Percentiles rank a stretch among this genome's conserved stretches.
These are phyloP conservation scores for Apiotrichum veenhuisii DNA, from an alignment of 1,284 basidiomycete species.

Conservation along the genomic window DNA sequence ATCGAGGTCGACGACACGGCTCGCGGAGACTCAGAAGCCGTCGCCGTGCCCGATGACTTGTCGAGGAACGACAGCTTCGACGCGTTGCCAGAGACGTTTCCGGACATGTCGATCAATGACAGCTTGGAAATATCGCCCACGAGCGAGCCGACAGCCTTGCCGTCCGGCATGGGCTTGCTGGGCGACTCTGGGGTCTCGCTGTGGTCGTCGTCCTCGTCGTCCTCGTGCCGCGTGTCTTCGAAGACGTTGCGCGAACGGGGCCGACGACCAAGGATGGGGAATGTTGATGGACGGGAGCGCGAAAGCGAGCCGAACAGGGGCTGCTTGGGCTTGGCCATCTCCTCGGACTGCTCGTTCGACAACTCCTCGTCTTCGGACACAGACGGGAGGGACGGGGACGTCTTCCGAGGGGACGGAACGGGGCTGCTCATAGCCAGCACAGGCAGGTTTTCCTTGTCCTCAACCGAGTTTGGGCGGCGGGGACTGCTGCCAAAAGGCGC, in stretches of 20 bases:
- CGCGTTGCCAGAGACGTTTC: not conserved
- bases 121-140: not conserved
- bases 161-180: not conserved
- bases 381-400: not conserved
- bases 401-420: not conserved
- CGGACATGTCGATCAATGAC: not conserved
- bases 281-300: not conserved
- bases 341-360: not conserved
- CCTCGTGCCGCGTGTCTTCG: conserved; percentile 1
- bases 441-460: not conserved
- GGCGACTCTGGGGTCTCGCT: conserved; percentile 1
- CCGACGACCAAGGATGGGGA: not conserved
- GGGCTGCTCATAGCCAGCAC: not conserved
- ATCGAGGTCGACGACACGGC: not conserved
- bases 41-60: not conserved
- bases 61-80: conserved; percentile 1
- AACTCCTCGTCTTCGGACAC: conserved; percentile 2
- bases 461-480: not conserved
- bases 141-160: not conserved
- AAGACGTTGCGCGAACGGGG: not conserved
- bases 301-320: not conserved
- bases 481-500: not conserved
- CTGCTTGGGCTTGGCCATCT: not conserved
- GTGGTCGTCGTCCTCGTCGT: conserved; percentile 3
- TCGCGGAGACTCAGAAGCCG: not conserved